A percentile compares a stretch with the other conserved stretches of the same genome.
phyloP scores from a whole-genome alignment of 208 protist genomes.

The Leishmania lainsoni region DNA sequence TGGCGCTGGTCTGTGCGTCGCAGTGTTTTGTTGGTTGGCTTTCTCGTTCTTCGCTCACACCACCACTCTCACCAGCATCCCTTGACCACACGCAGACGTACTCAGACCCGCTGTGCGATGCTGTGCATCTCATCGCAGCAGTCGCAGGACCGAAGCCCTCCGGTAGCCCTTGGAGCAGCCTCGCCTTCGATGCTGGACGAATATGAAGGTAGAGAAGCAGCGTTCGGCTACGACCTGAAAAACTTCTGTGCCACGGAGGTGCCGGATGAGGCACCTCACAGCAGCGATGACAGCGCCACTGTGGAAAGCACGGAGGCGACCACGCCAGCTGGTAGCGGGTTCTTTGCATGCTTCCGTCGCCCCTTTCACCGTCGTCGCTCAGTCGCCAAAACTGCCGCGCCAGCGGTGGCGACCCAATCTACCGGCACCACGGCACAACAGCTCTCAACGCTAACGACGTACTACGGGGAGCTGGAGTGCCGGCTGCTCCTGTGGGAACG shows the following conservation, averaged over 20 bases:
- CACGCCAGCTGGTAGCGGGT: neutral
- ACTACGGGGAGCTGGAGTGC: constrained; percentile 1
- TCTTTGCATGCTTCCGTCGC: neutral
- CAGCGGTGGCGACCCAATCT: neutral
- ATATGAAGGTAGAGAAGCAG: neutral
- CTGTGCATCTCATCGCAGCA: neutral
- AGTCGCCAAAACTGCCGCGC: neutral
- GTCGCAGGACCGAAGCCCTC: neutral
- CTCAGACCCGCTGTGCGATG: neutral
- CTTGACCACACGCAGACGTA: neutral
- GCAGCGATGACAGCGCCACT: neutral
- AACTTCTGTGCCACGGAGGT: neutral
- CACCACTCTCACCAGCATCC: neutral
- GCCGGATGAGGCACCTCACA: neutral
- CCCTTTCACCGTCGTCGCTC: neutral
- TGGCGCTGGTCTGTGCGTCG: neutral
- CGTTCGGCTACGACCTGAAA: neutral
- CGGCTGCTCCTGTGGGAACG: constrained; percentile 14
- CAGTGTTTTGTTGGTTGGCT: neutral
- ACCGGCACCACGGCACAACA: neutral
- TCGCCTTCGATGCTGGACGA: neutral
- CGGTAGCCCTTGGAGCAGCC: neutral
- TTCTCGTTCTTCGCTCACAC: neutral
- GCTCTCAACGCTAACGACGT: neutral
- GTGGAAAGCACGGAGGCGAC: neutral